A percentile compares a stretch with the other conserved stretches of the same genome.
These are phyloP conservation scores for Verticillium nubilum DNA, from an alignment of 2,329 filamentous ascomycete genomes.

Conservation along the genomic window DNA sequence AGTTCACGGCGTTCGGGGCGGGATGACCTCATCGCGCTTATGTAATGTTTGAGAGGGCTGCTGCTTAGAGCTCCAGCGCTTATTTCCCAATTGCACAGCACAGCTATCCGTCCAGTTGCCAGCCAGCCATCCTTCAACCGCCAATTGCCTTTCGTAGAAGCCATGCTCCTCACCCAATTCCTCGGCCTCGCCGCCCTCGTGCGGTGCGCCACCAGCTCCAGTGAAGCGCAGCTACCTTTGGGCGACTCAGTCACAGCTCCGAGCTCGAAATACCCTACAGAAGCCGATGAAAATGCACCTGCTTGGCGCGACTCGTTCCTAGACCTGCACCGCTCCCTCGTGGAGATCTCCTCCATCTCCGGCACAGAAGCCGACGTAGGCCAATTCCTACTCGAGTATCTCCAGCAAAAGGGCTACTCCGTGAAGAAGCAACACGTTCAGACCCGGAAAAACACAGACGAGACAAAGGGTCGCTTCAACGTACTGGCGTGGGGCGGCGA, in stretches of 20 bases:
- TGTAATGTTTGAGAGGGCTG: neutral
- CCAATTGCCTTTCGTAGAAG: neutral
- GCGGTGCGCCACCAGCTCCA: constrained; percentile 4
- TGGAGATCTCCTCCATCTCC: constrained; percentile 67
- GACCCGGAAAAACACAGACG: constrained; percentile 22
- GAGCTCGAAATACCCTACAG: constrained; percentile 1
- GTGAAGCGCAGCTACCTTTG: constrained; percentile 7
- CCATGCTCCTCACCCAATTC: constrained; percentile 5
- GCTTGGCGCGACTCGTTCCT: constrained; percentile 52
- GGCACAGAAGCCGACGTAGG: constrained; percentile 65
- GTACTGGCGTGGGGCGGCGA: constrained; percentile 61
- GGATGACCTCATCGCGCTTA: neutral
- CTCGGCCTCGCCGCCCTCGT: constrained; percentile 4
- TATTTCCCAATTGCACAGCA: no score
- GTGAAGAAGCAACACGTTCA: constrained; percentile 37
- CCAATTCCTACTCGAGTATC: constrained; percentile 61
- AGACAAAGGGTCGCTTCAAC: constrained; percentile 55
- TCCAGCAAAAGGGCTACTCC: constrained; percentile 42
- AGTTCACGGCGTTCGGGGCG: neutral
- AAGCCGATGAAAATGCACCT: constrained; percentile 11
- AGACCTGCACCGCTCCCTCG: constrained; percentile 68
- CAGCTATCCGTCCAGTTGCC: no score
- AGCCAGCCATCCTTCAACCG: no score
- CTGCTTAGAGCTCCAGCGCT: neutral
- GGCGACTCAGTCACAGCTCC: constrained; percentile 2